These are phyloP conservation scores for Candida pseudoviswanathii DNA, from an alignment of 1,139 yeast genomes.

Conservation along the genomic window DNA sequence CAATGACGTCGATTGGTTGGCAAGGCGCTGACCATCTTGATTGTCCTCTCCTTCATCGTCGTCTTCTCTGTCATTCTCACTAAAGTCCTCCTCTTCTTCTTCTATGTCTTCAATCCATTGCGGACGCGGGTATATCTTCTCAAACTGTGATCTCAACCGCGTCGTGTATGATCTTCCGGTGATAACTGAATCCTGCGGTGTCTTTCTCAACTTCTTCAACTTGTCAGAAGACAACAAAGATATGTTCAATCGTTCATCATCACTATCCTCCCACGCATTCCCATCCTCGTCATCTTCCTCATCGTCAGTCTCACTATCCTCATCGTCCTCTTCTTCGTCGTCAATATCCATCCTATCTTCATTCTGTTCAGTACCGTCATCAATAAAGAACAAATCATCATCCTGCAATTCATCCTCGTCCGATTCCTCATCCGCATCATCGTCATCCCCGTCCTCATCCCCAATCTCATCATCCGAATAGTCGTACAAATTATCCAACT, in stretches of 20 bases:
- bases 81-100: conserved; percentile 20
- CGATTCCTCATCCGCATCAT: conserved; percentile 23
- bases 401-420: conserved; percentile 47
- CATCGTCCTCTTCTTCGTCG: conserved; percentile 39
- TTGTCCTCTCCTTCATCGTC: conserved; percentile 34
- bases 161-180: conserved; percentile 67
- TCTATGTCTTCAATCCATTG: conserved; percentile 67
- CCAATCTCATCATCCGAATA: conserved; percentile 46
- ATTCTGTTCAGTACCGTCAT: conserved; percentile 46
- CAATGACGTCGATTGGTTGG: conserved; percentile 11
- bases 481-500: conserved; percentile 57
- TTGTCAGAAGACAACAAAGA: conserved; percentile 63
- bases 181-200: conserved; percentile 60
- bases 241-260: conserved; percentile 74
- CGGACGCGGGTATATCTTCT: conserved; percentile 86
- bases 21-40: conserved; percentile 21
- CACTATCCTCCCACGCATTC: conserved; percentile 89
- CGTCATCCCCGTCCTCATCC: conserved; percentile 14
- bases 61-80: conserved; percentile 33
- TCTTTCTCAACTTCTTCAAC: conserved; percentile 69
- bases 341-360: conserved; percentile 13
- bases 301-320: conserved; percentile 37
- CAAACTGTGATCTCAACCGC: conserved; percentile 82
- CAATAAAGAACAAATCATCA: conserved; percentile 67
- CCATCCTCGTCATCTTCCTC: conserved; percentile 33